Conservation (phyloP, 305 asterid genomes). For the Fraxinus dipetala region DNA sequence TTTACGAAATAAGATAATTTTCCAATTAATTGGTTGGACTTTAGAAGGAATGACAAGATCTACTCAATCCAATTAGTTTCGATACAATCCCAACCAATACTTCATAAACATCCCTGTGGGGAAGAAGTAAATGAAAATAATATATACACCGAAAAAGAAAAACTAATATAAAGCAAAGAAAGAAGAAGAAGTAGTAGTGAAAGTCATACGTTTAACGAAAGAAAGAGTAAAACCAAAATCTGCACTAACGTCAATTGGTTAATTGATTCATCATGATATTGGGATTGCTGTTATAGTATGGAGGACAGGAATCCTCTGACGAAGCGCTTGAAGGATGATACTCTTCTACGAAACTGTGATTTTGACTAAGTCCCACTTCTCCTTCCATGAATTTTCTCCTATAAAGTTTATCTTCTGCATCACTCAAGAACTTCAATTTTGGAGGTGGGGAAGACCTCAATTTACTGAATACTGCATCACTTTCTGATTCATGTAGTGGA, state of each 20-base stretch:
- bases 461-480: slow-evolving; percentile 34
- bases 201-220: not conserved
- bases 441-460: slow-evolving; percentile 41
- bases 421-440: slow-evolving; percentile 36
- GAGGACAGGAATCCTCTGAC: slow-evolving; percentile 32
- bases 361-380: not conserved
- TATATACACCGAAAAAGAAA: not conserved
- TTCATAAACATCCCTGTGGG: not conserved
- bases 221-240: not conserved
- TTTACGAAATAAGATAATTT: no score
- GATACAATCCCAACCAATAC: not conserved
- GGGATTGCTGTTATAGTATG: not conserved
- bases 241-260: not conserved
- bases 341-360: slow-evolving; percentile 19
- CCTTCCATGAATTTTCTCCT: slow-evolving; percentile 22
- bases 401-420: slow-evolving; percentile 36
- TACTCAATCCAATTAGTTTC: not conserved
- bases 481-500: slow-evolving; percentile 28
- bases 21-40: no score
- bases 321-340: slow-evolving; percentile 21
- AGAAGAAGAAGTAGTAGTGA: no score
- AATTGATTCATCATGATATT: not conserved
- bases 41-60: not conserved
- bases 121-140: not conserved
- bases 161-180: not conserved